Evolutionary conservation across 1,284 basidiomycete genomes (phyloP).

Genomic region (Ustilago vetiveriae): DNA sequence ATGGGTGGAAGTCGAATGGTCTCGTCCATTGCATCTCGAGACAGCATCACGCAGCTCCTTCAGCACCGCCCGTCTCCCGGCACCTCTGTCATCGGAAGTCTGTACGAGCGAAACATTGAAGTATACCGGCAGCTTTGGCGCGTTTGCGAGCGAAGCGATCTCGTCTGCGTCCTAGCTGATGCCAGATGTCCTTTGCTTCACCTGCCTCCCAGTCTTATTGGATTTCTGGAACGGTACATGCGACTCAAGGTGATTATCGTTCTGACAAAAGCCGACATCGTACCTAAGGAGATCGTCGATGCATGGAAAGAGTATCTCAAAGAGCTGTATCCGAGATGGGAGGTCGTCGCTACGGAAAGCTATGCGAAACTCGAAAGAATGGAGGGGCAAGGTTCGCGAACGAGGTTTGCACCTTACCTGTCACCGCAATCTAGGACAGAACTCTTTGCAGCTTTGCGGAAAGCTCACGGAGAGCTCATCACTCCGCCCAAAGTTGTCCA

Average conservation of each 20-base stretch:
- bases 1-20: slow-evolving; percentile 45
- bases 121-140: slow-evolving; percentile 59
- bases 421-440: slow-evolving; percentile 34
- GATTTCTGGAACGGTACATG: slow-evolving; percentile 69
- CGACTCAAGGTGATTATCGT: slow-evolving; percentile 69
- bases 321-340: slow-evolving; percentile 41
- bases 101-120: slow-evolving; percentile 66
- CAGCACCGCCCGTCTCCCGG: slow-evolving; percentile 43
- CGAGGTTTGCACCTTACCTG: slow-evolving; percentile 42
- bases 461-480: slow-evolving; percentile 76
- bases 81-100: slow-evolving; percentile 74
- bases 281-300: slow-evolving; percentile 39
- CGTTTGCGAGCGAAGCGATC: slow-evolving; percentile 73
- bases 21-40: slow-evolving; percentile 25
- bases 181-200: slow-evolving; percentile 80
- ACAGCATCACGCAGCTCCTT: slow-evolving; percentile 26
- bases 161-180: slow-evolving; percentile 84
- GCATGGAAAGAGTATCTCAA: slow-evolving; percentile 41
- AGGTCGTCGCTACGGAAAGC: slow-evolving; percentile 52
- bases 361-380: slow-evolving; percentile 41
- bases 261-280: slow-evolving; percentile 56
- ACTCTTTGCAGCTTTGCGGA: slow-evolving; percentile 76
- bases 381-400: slow-evolving; percentile 51
- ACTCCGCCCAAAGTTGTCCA: slow-evolving; percentile 75
- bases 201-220: slow-evolving; percentile 71